phyloP scores from a whole-genome alignment of 306 rosid genomes.

The Cucumis melo region DNA sequence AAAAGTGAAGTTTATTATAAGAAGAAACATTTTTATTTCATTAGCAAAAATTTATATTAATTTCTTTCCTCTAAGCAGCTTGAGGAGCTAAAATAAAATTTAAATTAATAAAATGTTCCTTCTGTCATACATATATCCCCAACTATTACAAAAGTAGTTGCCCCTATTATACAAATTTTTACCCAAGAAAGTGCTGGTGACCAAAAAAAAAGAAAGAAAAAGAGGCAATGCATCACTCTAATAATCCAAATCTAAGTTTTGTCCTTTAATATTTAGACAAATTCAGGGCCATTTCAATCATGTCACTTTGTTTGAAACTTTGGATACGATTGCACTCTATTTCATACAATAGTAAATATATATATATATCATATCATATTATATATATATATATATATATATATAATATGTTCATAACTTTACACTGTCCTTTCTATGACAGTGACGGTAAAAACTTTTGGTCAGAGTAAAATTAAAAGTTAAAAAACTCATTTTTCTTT shows the following conservation, averaged over 20 bases:
- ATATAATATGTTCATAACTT: not conserved
- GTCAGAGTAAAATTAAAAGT: not conserved
- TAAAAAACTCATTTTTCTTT: no score
- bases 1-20: no score
- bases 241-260: not conserved
- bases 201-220: not conserved
- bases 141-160: not conserved
- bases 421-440: not conserved
- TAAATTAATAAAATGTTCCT: not conserved
- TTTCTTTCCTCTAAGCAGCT: no score
- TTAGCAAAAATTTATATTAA: no score
- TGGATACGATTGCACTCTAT: not conserved
- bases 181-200: not conserved
- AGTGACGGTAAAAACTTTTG: not conserved
- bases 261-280: slow-evolving; percentile 3
- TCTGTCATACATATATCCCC: not conserved
- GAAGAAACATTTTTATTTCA: no score
- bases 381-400: not conserved
- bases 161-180: not conserved
- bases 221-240: not conserved
- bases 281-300: not conserved
- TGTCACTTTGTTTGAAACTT: not conserved
- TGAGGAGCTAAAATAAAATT: not conserved
- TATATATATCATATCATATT: not conserved
- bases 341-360: not conserved